These are phyloP conservation scores for Trametes cingulata DNA, from an alignment of 768 basidiomycete species.

Conservation along the genomic window DNA sequence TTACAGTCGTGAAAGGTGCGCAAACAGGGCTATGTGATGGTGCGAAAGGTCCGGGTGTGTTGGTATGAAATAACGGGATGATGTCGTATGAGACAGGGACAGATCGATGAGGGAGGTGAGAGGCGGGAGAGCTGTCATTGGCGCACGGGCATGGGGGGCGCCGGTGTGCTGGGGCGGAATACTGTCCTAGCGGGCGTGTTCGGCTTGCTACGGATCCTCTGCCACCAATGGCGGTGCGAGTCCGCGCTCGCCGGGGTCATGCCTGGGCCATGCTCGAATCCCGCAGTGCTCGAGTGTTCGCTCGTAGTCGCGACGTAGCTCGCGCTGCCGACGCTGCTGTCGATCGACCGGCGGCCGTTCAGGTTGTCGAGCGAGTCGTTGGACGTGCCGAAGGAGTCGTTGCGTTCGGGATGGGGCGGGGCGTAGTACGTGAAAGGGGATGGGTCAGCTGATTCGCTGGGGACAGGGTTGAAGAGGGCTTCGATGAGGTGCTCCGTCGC, in stretches of 20 bases:
- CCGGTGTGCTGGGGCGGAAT: constrained; percentile 12
- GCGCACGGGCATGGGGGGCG: constrained; percentile 15
- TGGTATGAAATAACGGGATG: background rate
- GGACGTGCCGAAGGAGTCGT: background rate
- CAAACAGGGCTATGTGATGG: background rate
- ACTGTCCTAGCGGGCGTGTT: constrained; percentile 13
- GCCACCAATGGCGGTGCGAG: constrained; percentile 23
- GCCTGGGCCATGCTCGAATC: constrained; percentile 5
- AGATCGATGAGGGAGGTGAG: background rate
- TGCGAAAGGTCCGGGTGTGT: background rate
- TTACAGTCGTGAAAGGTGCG: constrained; percentile 6
- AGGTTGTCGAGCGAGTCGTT: constrained; percentile 4
- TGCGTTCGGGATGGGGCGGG: constrained; percentile 13
- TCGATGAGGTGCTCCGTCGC: constrained; percentile 78
- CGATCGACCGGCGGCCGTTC: constrained; percentile 15
- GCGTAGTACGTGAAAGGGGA: constrained; percentile 34
- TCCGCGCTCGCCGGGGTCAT: background rate
- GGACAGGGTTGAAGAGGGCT: constrained; percentile 74
- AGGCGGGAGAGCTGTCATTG: background rate
- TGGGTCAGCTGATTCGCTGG: constrained; percentile 22
- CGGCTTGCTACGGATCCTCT: constrained; percentile 25
- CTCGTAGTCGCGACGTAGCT: constrained; percentile 14
- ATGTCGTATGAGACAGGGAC: background rate
- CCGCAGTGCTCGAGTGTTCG: constrained; percentile 13
- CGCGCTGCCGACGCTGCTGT: constrained; percentile 20